phyloP scores from a whole-genome alignment of 352 stramenopile genomes.

The Phytophthora multivora region DNA sequence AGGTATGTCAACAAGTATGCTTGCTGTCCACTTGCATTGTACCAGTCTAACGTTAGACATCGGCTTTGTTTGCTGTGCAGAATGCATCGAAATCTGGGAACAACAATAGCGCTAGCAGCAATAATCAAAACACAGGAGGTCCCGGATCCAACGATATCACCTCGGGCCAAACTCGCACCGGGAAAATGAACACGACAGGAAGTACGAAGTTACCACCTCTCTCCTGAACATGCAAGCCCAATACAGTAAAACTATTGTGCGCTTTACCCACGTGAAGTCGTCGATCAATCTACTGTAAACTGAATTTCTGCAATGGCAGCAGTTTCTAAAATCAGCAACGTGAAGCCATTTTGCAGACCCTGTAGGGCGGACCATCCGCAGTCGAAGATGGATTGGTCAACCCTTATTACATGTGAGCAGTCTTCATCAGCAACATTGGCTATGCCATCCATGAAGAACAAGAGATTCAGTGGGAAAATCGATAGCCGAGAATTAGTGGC shows the following conservation, averaged over 20 bases:
- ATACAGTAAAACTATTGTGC: background rate
- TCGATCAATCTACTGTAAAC: background rate
- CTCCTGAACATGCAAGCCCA: conserved; percentile 6
- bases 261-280: no score
- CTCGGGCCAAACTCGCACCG: background rate
- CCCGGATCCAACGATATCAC: conserved; percentile 3
- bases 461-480: background rate
- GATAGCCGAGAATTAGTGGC: no score
- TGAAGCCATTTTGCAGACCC: conserved; percentile 12
- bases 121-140: conserved; percentile 2
- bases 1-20: conserved; percentile 34
- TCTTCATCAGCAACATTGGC: background rate
- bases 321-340: conserved; percentile 1
- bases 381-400: conserved; percentile 2
- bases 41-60: background rate
- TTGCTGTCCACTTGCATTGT: background rate
- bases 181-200: conserved; percentile 12
- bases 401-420: background rate
- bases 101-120: conserved; percentile 25
- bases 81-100: conserved; percentile 22
- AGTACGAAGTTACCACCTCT: conserved; percentile 31
- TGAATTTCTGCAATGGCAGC: conserved; percentile 6
- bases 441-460: background rate
- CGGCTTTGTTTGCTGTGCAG: conserved; percentile 2
- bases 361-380: conserved; percentile 22